Percentiles rank a stretch among this genome's conserved stretches.
phyloP scores from a whole-genome alignment of 768 basidiomycete species.

The Termitomyces sp. region DNA sequence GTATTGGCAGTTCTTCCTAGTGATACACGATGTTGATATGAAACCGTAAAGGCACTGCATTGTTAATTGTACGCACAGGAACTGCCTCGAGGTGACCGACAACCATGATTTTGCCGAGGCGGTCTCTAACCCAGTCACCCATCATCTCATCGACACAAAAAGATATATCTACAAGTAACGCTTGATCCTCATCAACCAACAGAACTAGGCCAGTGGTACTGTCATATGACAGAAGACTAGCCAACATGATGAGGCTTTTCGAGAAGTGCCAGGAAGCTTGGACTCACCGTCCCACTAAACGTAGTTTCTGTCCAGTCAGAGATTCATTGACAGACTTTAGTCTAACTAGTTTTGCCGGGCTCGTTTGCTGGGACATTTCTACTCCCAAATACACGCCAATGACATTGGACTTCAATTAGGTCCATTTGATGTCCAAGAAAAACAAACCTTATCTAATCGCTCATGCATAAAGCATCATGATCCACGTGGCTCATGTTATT shows the following conservation, averaged over 20 bases:
- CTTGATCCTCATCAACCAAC: slow-evolving; percentile 47
- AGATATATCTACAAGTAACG: slow-evolving; percentile 54
- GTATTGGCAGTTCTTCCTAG: slow-evolving; percentile 35
- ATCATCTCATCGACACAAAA: slow-evolving; percentile 43
- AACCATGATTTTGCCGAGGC: slow-evolving; percentile 46
- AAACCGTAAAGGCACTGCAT: slow-evolving; percentile 7
- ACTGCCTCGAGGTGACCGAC: slow-evolving; percentile 54
- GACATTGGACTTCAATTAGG: neutral
- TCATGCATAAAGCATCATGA: too few relatives aligned
- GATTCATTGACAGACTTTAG: slow-evolving; percentile 36
- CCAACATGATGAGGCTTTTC: neutral
- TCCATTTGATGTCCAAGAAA: too few relatives aligned
- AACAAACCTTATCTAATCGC: neutral
- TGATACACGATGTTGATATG: neutral
- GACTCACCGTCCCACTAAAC: slow-evolving; percentile 57
- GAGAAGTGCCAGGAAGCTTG: too few relatives aligned
- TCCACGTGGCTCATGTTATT: neutral
- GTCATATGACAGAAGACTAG: slow-evolving; percentile 59
- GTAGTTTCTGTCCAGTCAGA: slow-evolving; percentile 48
- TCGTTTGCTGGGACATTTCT: slow-evolving; percentile 47
- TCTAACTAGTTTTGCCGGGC: slow-evolving; percentile 41
- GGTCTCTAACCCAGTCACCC: slow-evolving; percentile 49
- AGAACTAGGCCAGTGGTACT: slow-evolving; percentile 40
- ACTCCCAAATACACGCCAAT: neutral
- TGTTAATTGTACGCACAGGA: slow-evolving; percentile 6